Evolutionary conservation across 2,329 filamentous ascomycete genomes (phyloP), one percentile per base, ranked within the genome.

Genomic region (Ophiostoma pallidulum): DNA sequence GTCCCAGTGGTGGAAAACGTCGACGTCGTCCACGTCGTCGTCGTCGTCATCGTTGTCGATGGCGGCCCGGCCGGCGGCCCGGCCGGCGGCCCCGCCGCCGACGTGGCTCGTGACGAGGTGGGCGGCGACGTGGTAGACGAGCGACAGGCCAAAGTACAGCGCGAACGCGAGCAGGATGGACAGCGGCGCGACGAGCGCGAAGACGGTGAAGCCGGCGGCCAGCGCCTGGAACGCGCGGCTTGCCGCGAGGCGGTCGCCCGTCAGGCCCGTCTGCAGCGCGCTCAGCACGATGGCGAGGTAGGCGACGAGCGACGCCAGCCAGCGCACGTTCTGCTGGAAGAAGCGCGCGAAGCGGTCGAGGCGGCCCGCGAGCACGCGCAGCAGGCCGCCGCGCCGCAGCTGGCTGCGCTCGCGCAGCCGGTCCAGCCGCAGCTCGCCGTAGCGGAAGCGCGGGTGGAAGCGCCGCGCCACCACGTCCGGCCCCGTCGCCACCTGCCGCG

Each of bases 221-320:
- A 64, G 69, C 8, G 48, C 44, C 53, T 70, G 64, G 54, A 76
- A 77, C 0, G 54, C 47, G 0, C 50, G n/a, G 51, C 63, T 68
- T 0, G 58, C 51, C 0, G 39, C 41, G 1, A 72, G 60, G 20
- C 39, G 38, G 2, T 62, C 51, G 0, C 64, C 70, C 3, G 63
- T 61, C 10, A 73, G 56, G 1, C 67, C 69, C 12, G 73, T 68
- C 57, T 75, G 72, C 67, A 75, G 71, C 0, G 71, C 71, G 3
- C 67, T 67, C 28, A 76, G 59, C 16, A 73, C 60, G 14, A 75
- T 53, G 33, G 63, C 65, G 18, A 73, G 54, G 52, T 69, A 74
- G 3, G 65, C 65, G 4, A 66, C 63, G 2, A 63, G 55, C 8
- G 62, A 58, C 1, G 66, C 58, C 2, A 74, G 51, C 63, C 58